These are phyloP conservation scores for Ceraceosorus guamensis DNA, from an alignment of 1,284 basidiomycete species.

Conservation along the genomic window DNA sequence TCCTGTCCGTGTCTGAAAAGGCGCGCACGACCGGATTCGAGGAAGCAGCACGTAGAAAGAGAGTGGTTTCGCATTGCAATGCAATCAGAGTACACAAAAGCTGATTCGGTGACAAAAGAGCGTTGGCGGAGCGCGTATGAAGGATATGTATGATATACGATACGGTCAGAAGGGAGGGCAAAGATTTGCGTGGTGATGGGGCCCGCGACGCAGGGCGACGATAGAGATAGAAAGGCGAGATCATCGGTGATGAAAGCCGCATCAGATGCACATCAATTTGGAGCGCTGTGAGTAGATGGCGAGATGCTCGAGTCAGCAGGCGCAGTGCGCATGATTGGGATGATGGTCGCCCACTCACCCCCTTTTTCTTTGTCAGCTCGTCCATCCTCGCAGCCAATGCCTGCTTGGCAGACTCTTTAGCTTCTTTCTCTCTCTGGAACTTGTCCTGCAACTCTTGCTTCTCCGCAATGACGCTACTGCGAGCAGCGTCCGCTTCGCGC, in stretches of 20 bases:
- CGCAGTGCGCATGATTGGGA: neutral
- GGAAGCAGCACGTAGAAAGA: no score
- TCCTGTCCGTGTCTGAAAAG: no score
- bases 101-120: no score
- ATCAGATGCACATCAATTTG: constrained; percentile 38
- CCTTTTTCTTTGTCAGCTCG: constrained; percentile 34
- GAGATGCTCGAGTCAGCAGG: neutral
- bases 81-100: no score
- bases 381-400: constrained; percentile 36
- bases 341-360: no score
- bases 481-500: constrained; percentile 31
- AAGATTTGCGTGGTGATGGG: neutral
- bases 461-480: constrained; percentile 30
- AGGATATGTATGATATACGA: no score
- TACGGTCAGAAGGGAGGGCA: neutral
- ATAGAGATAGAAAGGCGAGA: neutral
- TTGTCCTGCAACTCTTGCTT: constrained; percentile 36
- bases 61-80: no score
- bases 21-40: no score
- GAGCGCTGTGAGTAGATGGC: constrained; percentile 9
- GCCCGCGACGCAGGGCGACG: neutral
- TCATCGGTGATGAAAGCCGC: neutral
- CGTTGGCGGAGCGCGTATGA: no score
- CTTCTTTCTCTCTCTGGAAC: constrained; percentile 31
- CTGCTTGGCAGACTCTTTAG: constrained; percentile 34